Evolutionary conservation across 495 filamentous ascomycete genomes (phyloP).

Genomic region (Podospora appendiculata): DNA sequence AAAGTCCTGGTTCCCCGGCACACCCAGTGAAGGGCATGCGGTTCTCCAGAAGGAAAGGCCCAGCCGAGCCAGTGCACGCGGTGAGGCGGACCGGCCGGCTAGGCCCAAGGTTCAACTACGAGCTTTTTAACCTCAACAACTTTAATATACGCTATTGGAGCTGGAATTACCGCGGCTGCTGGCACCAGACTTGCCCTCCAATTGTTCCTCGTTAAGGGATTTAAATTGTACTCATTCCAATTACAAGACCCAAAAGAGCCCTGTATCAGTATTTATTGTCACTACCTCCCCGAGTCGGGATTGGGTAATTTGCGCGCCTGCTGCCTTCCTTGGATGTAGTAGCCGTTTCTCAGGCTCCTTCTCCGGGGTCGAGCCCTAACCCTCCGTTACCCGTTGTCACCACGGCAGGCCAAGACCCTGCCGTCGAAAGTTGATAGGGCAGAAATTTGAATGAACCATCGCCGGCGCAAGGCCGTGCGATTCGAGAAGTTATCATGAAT

Average conservation of each 20-base stretch:
- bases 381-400: constrained; percentile 46
- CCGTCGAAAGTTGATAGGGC: constrained; percentile 58
- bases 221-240: constrained; percentile 21
- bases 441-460: constrained; percentile 62
- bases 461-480: constrained; percentile 56
- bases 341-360: constrained; percentile 38
- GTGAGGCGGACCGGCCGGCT: constrained; percentile 55
- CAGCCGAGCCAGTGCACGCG: constrained; percentile 54
- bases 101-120: constrained; percentile 30
- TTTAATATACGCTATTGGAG: constrained; percentile 33
- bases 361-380: constrained; percentile 44
- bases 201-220: constrained; percentile 51
- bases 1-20: constrained; percentile 59
- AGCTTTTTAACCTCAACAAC: constrained; percentile 31
- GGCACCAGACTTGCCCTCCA: constrained; percentile 45
- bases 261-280: constrained; percentile 51
- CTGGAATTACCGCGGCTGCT: constrained; percentile 29
- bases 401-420: constrained; percentile 46
- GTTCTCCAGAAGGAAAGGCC: constrained; percentile 59
- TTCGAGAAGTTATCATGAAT: constrained; percentile 61
- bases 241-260: constrained; percentile 50
- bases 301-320: constrained; percentile 45
- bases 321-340: constrained; percentile 41
- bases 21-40: constrained; percentile 57
- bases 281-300: constrained; percentile 37